Evolutionary conservation across 225 moss, liverwort and hornwort genomes (phyloP).

Genomic region (Climacium dendroides): DNA sequence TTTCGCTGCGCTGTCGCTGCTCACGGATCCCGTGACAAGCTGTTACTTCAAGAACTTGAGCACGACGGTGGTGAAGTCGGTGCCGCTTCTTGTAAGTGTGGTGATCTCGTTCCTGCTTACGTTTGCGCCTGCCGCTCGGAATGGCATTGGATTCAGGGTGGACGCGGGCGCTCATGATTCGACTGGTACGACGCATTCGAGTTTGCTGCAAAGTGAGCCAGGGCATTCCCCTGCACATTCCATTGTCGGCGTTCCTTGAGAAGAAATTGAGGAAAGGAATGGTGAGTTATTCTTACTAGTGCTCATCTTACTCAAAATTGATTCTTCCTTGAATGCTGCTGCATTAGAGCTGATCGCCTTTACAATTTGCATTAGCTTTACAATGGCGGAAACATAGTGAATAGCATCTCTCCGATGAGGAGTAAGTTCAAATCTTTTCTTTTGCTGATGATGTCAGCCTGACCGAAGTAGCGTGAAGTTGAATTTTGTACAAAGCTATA

Average conservation of each 20-base stretch:
- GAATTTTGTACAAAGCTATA: background rate
- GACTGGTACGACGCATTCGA: background rate
- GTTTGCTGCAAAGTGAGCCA: background rate
- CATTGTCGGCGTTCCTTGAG: background rate
- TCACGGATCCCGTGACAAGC: conserved; percentile 19
- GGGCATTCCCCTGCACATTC: background rate
- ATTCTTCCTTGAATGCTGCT: background rate
- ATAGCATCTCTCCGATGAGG: background rate
- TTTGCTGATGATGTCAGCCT: too few species aligned
- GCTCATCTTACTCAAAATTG: background rate
- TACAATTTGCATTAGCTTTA: background rate
- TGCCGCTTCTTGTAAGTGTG: conserved; percentile 36
- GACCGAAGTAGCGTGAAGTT: too few species aligned
- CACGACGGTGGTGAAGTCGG: conserved; percentile 21
- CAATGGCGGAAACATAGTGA: background rate
- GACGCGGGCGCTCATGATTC: background rate
- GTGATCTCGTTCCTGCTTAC: conserved; percentile 30
- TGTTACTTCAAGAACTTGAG: conserved; percentile 32
- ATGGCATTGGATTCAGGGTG: conserved; percentile 42
- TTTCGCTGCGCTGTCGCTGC: conserved; percentile 39
- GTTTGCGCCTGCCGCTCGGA: conserved; percentile 45
- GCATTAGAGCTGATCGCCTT: too few species aligned
- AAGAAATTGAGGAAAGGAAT: background rate
- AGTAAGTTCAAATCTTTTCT: background rate
- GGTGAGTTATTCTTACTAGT: background rate